Conservation (phyloP, 163 green algal genomes). For the Chlorella variabilis region DNA sequence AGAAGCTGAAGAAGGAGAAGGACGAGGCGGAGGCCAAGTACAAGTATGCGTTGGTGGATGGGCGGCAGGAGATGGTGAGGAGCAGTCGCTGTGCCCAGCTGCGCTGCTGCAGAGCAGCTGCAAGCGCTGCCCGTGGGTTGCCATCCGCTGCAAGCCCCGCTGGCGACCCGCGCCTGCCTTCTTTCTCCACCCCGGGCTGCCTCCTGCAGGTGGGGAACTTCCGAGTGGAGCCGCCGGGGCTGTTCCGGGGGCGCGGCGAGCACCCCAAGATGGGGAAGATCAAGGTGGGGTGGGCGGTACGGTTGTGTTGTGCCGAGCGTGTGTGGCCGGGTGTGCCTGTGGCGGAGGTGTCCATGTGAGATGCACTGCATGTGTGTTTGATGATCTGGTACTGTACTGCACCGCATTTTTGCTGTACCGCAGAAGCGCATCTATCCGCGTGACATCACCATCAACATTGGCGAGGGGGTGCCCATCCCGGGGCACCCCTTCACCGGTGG, state of each 20-base stretch:
- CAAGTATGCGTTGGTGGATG: slow-evolving; percentile 91
- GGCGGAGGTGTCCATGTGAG: too few relatives aligned
- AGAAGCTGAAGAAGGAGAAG: slow-evolving; percentile 81
- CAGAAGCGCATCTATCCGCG: slow-evolving; percentile 88
- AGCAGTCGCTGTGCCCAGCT: not conserved
- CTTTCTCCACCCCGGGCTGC: not conserved
- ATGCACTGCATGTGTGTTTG: too few relatives aligned
- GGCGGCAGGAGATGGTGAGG: slow-evolving; percentile 88
- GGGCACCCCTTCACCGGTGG: slow-evolving; percentile 85
- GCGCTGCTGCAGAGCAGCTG: too few relatives aligned
- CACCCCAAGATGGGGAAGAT: slow-evolving; percentile 99
- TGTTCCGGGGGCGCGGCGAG: slow-evolving; percentile 98
- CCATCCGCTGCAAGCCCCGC: too few relatives aligned
- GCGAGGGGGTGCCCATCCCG: slow-evolving; percentile 80
- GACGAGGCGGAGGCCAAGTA: slow-evolving; percentile 89
- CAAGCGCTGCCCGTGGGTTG: too few relatives aligned
- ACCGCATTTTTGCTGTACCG: too few relatives aligned
- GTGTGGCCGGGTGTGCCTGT: too few relatives aligned
- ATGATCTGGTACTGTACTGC: too few relatives aligned
- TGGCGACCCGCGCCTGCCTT: not conserved
- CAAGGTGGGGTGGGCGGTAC: slow-evolving; percentile 65
- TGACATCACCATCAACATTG: slow-evolving; percentile 99
- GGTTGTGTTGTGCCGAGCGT: too few relatives aligned
- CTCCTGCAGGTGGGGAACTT: slow-evolving; percentile 95
- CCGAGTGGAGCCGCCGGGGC: slow-evolving; percentile 94